Base-by-base conservation (phyloP, 441 rosid species). In the Manihot esculenta region DNA sequence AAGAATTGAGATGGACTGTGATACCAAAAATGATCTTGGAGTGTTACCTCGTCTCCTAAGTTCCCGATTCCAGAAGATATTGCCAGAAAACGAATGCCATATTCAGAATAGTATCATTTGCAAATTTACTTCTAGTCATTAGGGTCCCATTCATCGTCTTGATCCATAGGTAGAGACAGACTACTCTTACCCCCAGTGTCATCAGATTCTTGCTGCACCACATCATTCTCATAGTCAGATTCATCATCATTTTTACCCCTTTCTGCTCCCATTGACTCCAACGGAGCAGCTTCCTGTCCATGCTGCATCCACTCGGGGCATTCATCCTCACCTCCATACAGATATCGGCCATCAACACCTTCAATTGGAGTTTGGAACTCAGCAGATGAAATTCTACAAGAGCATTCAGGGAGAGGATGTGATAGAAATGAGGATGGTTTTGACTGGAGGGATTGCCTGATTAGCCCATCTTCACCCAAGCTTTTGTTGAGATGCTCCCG, bases 361-460 rank as follows among this genome's bases (percentile, higher is more conserved):
- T 74, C 76, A 41, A 79, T 57, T 23, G 72, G 77, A 65, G 70
- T 80, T 60, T 74, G 77, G 44, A 61, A 77, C 70, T 79, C 80
- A 17, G 84, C 74, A 66, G 87, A 60, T 4, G 85, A 78, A 62
- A 89, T 88, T 84, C 89, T 88, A 83, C 99, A 92, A 68, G 93
- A 90, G 86, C 99, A 94, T 84, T 94, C 99, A n/a, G 99, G 98
- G 62, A 92, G 90, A 15, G 98, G 98, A 76, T 94, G 98, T 1
- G 97, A 94, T n/a, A 94, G 80, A 73, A 92, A 94, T 56, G 80
- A 85, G 45, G 72, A 69, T 10, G 94, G 89, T 82, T 90, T 94
- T 17, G 97, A 89, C 20, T 65, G 61, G 71, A 71, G 81, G 38
- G 97, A 86, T 84, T 90, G 93, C 74, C 89, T 81, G 44, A 86